A percentile compares a stretch with the other conserved stretches of the same genome.
Conservation (phyloP, 2,329 filamentous ascomycete species). For the Pseudocercospora crystallina region DNA sequence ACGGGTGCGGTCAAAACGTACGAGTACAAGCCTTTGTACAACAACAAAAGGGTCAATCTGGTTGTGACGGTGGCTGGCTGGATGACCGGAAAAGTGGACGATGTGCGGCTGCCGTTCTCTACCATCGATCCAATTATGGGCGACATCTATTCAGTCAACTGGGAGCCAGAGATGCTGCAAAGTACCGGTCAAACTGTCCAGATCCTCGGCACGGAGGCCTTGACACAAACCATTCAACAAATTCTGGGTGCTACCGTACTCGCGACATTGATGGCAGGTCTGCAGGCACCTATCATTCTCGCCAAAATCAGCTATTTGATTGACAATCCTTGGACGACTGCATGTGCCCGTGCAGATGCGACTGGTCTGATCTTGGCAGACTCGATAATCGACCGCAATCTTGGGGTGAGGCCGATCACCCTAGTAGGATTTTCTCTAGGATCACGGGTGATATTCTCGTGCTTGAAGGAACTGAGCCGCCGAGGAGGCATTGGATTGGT, state of each 20-base stretch:
- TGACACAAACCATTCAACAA: slow-evolving; percentile 95
- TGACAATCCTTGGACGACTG: slow-evolving; percentile 98
- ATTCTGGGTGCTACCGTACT: slow-evolving; percentile 87
- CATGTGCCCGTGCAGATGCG: slow-evolving; percentile 81
- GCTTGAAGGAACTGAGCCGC: slow-evolving; percentile 79
- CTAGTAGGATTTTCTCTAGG: slow-evolving; percentile 94
- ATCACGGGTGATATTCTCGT: slow-evolving; percentile 87
- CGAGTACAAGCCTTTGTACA: slow-evolving; percentile 93
- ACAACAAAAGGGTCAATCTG: slow-evolving; percentile 95
- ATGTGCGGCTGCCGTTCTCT: slow-evolving; percentile 91
- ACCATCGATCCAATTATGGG: slow-evolving; percentile 98
- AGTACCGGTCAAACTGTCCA: slow-evolving; percentile 99
- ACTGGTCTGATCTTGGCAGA: slow-evolving; percentile 92
- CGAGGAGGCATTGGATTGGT: slow-evolving; percentile 83
- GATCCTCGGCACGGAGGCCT: slow-evolving; percentile 93
- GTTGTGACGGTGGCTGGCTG: slow-evolving; percentile 94
- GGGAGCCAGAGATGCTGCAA: slow-evolving; percentile 96
- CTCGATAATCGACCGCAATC: slow-evolving; percentile 84
- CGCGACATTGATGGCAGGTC: slow-evolving; percentile 83
- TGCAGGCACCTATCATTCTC: slow-evolving; percentile 87
- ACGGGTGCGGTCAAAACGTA: slow-evolving; percentile 94
- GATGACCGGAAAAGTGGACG: slow-evolving; percentile 98
- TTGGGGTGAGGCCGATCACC: slow-evolving; percentile 88
- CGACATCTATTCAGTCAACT: slow-evolving; percentile 92
- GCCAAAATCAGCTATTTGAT: slow-evolving; percentile 95